These are phyloP conservation scores for Teratosphaeria zuluensis DNA, from an alignment of 2,329 filamentous ascomycete species.

Conservation along the genomic window DNA sequence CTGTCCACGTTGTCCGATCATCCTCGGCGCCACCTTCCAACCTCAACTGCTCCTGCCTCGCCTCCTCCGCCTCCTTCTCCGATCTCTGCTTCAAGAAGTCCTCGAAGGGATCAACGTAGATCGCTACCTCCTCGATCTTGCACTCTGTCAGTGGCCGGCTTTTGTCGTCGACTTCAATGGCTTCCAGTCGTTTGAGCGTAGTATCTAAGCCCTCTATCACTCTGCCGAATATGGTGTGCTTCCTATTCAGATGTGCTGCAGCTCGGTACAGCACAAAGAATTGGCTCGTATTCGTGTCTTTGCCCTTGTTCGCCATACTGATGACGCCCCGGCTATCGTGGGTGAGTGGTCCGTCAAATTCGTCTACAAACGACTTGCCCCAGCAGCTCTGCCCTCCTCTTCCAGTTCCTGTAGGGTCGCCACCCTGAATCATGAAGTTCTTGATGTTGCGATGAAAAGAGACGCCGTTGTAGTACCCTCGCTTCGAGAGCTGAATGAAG, in stretches of 20 bases:
- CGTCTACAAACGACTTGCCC: slow-evolving; percentile 90
- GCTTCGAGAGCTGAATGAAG: slow-evolving; percentile 78
- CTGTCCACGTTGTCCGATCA: slow-evolving; percentile 89
- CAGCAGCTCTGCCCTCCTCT: slow-evolving; percentile 84
- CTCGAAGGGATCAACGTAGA: slow-evolving; percentile 91
- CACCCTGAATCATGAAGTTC: slow-evolving; percentile 96
- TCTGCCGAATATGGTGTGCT: slow-evolving; percentile 92
- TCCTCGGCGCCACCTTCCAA: slow-evolving; percentile 68
- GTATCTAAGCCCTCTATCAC: slow-evolving; percentile 61
- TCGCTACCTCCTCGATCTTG: slow-evolving; percentile 67
- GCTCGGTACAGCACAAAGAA: slow-evolving; percentile 89
- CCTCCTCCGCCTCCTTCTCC: slow-evolving; percentile 48
- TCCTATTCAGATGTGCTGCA: slow-evolving; percentile 77
- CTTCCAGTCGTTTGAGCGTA: slow-evolving; percentile 65
- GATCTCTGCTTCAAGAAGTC: slow-evolving; percentile 67
- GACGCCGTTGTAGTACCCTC: slow-evolving; percentile 79
- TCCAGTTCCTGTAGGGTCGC: slow-evolving; percentile 86
- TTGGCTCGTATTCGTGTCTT: slow-evolving; percentile 92
- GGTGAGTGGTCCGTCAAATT: slow-evolving; percentile 80
- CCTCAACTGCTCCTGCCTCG: slow-evolving; percentile 54
- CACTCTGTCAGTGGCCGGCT: slow-evolving; percentile 71
- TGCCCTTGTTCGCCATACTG: slow-evolving; percentile 97
- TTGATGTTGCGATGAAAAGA: slow-evolving; percentile 88
- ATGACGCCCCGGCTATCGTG: slow-evolving; percentile 72
- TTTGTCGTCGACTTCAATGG: slow-evolving; percentile 60